Percentiles rank a stretch among this genome's conserved stretches.
Conservation (phyloP, 2,329 filamentous ascomycete species). For the Cyanodermella asteris region DNA sequence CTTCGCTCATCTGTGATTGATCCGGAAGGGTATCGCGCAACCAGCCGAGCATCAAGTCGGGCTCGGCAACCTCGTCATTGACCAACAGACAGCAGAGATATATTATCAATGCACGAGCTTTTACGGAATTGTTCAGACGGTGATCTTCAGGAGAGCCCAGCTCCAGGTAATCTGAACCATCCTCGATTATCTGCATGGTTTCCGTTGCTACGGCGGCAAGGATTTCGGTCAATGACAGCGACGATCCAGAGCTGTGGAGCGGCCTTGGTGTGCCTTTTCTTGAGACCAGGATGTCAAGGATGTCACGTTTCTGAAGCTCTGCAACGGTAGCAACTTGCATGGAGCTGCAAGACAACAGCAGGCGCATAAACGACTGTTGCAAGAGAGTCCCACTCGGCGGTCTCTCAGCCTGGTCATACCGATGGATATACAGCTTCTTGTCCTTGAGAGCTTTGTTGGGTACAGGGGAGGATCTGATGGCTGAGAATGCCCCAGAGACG, state of each 20-base stretch:
- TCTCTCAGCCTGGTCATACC: slow-evolving; percentile 58
- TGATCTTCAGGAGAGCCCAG: slow-evolving; percentile 76
- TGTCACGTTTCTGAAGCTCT: slow-evolving; percentile 36
- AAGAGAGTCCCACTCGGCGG: slow-evolving; percentile 82
- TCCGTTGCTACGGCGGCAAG: slow-evolving; percentile 56
- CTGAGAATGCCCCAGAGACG: slow-evolving; percentile 75
- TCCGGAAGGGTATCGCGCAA: slow-evolving; percentile 66
- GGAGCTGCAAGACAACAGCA: slow-evolving; percentile 59
- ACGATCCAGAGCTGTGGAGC: slow-evolving; percentile 11
- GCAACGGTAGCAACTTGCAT: slow-evolving; percentile 44
- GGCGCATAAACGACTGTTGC: slow-evolving; percentile 68
- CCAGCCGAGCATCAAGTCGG: slow-evolving; percentile 62
- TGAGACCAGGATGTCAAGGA: slow-evolving; percentile 53
- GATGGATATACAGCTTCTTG: slow-evolving; percentile 70
- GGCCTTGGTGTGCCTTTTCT: slow-evolving; percentile 27
- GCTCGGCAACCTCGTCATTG: slow-evolving; percentile 60
- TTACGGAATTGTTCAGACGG: slow-evolving; percentile 63
- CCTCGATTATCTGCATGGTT: slow-evolving; percentile 70
- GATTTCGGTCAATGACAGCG: slow-evolving; percentile 27
- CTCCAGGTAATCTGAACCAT: slow-evolving; percentile 72
- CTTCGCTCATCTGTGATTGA: slow-evolving; percentile 59
- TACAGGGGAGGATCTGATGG: slow-evolving; percentile 57
- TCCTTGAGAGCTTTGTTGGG: slow-evolving; percentile 47
- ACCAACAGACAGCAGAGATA: slow-evolving; percentile 71
- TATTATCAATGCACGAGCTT: slow-evolving; percentile 57